A percentile compares a stretch with the other conserved stretches of the same genome.
These are phyloP conservation scores for Eurotiales sp. DNA, from an alignment of 2,329 filamentous ascomycete species.

Conservation along the genomic window DNA sequence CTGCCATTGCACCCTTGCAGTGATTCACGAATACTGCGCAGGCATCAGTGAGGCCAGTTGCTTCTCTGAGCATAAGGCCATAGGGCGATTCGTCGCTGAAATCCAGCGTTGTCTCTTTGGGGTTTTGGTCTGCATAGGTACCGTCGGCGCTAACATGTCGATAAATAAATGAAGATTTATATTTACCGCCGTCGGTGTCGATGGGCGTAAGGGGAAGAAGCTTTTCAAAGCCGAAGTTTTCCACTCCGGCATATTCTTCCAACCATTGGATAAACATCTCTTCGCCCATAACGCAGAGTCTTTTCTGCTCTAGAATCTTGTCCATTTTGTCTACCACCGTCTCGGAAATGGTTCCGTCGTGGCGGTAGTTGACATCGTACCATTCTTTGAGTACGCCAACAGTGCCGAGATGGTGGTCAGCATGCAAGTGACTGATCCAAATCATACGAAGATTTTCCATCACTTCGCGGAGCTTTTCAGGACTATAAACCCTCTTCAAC, in stretches of 20 bases:
- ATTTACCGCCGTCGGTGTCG: slow-evolving; percentile 18
- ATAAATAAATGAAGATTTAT: slow-evolving; percentile 27
- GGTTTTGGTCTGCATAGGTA: slow-evolving; percentile 21
- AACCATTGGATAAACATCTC: slow-evolving; percentile 71
- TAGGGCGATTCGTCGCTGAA: slow-evolving; percentile 27
- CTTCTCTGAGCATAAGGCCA: slow-evolving; percentile 41
- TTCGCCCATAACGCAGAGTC: slow-evolving; percentile 66
- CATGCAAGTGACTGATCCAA: slow-evolving; percentile 94
- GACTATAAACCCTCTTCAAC: slow-evolving; percentile 67
- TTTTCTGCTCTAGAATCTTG: slow-evolving; percentile 38
- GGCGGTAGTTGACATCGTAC: slow-evolving; percentile 57
- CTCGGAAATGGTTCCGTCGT: slow-evolving; percentile 36
- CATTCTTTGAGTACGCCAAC: slow-evolving; percentile 78
- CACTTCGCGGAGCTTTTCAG: slow-evolving; percentile 63
- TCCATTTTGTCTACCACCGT: slow-evolving; percentile 29
- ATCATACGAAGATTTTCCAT: slow-evolving; percentile 75
- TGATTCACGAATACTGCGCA: slow-evolving; percentile 68
- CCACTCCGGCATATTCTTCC: slow-evolving; percentile 71
- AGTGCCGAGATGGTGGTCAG: slow-evolving; percentile 90
- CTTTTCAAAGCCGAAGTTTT: slow-evolving; percentile 67
- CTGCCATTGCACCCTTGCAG: slow-evolving; percentile 73
- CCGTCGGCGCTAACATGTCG: slow-evolving; percentile 27
- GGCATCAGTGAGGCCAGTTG: slow-evolving; percentile 63
- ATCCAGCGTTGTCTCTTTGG: slow-evolving; percentile 20
- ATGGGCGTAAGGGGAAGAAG: slow-evolving; percentile 49